Conservation (phyloP, 2,329 filamentous ascomycete genomes). For the Aspergillus japonicus region DNA sequence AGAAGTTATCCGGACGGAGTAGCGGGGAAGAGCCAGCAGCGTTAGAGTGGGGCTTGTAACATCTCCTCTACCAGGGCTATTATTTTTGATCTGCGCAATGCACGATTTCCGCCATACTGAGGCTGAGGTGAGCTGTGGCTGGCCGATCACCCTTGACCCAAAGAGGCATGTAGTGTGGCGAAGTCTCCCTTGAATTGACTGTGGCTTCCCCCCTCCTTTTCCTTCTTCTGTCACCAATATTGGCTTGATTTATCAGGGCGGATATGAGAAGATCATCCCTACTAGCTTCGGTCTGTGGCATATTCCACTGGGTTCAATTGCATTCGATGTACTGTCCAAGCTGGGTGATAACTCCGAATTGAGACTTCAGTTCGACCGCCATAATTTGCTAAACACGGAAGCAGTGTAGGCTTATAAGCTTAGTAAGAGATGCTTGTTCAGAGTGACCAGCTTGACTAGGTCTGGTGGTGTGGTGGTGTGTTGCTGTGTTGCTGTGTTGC, state of each 20-base stretch:
- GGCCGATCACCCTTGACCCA: background rate
- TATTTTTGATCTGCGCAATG: background rate
- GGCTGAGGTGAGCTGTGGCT: slow-evolving; percentile 3
- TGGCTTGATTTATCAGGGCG: background rate
- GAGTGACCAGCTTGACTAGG: background rate
- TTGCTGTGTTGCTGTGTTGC: background rate
- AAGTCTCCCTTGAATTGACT: slow-evolving; percentile 1
- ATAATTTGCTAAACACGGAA: background rate
- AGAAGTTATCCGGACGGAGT: background rate
- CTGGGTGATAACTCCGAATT: background rate
- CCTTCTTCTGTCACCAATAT: background rate
- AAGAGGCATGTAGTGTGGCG: slow-evolving; percentile 7
- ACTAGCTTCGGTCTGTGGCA: background rate
- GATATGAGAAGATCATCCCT: background rate
- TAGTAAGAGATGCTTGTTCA: no score
- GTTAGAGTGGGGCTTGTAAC: background rate
- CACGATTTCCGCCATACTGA: slow-evolving; percentile 2
- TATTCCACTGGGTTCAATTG: background rate
- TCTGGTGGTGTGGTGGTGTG: background rate
- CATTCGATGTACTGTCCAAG: background rate
- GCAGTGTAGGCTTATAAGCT: background rate
- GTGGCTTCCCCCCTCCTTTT: background rate
- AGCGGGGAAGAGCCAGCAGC: background rate
- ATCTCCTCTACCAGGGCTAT: background rate
- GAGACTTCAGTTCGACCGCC: background rate